Conservation (phyloP, 768 basidiomycete genomes). For the Hygrocybe punicea region DNA sequence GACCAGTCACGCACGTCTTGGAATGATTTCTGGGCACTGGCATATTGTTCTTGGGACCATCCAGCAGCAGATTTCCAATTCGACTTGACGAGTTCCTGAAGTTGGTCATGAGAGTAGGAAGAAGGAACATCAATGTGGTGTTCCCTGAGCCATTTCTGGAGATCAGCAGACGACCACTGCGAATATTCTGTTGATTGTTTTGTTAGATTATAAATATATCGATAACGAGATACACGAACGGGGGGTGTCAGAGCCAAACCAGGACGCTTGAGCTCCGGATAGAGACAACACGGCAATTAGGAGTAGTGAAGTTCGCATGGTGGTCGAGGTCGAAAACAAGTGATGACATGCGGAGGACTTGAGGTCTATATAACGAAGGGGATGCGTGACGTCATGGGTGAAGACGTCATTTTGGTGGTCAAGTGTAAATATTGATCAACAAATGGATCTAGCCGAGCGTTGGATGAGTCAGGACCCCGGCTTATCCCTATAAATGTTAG, state of each 20-base stretch:
- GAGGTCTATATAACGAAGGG: neutral
- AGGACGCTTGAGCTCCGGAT: constrained; percentile 46
- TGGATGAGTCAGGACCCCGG: too few species aligned
- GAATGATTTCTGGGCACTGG: constrained; percentile 61
- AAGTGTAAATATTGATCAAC: too few species aligned
- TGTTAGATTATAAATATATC: constrained; percentile 5
- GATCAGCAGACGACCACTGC: constrained; percentile 61
- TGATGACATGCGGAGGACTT: neutral
- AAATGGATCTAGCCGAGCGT: too few species aligned
- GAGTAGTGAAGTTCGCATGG: constrained; percentile 30
- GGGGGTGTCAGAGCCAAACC: constrained; percentile 47
- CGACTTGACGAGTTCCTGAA: constrained; percentile 48
- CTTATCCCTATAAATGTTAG: too few species aligned
- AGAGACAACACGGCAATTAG: constrained; percentile 33
- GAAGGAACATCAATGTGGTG: constrained; percentile 58
- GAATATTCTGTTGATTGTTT: constrained; percentile 33
- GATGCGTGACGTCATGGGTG: constrained; percentile 23
- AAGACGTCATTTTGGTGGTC: too few species aligned
- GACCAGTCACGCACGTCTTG: constrained; percentile 53
- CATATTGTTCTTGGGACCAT: constrained; percentile 66
- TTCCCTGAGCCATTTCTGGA: constrained; percentile 65
- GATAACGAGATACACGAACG: constrained; percentile 9
- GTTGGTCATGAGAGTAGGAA: constrained; percentile 40
- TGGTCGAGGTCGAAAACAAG: constrained; percentile 1
- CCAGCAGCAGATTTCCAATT: constrained; percentile 55